Evolutionary conservation across 257 asterid genomes (phyloP), one percentile per base, ranked within the genome.

Genomic region (Sherardia arvensis): DNA sequence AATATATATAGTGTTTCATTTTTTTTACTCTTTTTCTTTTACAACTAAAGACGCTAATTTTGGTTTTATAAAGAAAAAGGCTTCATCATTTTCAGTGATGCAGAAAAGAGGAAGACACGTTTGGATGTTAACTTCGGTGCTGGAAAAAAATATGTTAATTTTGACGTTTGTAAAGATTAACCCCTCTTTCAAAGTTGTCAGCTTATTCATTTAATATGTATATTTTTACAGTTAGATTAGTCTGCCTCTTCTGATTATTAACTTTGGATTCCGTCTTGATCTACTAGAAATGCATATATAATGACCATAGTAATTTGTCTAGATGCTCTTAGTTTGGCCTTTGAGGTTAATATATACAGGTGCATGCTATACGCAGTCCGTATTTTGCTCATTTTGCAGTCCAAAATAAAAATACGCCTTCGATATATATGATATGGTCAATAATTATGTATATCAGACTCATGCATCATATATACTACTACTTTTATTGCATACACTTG

Each of bases 211-310:
- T 1, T 38, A 36, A 40, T 40, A 40, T 14, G 17, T 43, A 38
- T 6, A 33, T 4, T 7, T 38, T 38, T 6, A 43, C 8, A 1
- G 49, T 14, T 40, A 49, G n/a, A 7, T 48, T 18, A 48, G 54
- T 17, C 55, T 18, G 1, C 56, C 14, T 49, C 10, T 49, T 14
- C 51, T 43, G 17, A 43, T 43, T 43, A 43, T 49, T 55, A 1
- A 61, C 71, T 29, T 58, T 40, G 65, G 71, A 67, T 67, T 59
- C 66, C 55, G 40, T 48, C 33, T 21, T 4, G 20, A 25, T 23
- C 25, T 5, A 26, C 47, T 38, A 15, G 17, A 38, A 11, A 38
- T 2, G 12, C 47, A 28, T 8, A 15, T 20, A 20, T 1, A 9
- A 17, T 11, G 47, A 29, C 26, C n/a, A 17, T 59, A n/a, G 30